phyloP scores from a whole-genome alignment of 1,139 yeast genomes.

The Hansenula lynferdii region DNA sequence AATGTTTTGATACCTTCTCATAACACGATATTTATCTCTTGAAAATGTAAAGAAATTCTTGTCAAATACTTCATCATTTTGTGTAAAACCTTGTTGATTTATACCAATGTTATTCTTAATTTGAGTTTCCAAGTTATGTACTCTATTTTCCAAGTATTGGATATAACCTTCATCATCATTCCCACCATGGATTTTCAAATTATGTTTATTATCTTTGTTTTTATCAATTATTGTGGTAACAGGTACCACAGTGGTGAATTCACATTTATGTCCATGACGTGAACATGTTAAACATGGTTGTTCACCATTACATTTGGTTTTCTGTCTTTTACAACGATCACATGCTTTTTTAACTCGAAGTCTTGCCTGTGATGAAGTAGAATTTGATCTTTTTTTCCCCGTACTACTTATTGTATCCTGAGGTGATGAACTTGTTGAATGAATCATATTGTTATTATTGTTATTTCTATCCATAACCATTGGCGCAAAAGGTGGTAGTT shows the following conservation, averaged over 20 bases:
- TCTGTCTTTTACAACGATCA: conserved; percentile 54
- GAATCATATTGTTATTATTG: not conserved
- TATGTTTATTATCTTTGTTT: conserved; percentile 2
- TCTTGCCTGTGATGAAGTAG: too few relatives aligned
- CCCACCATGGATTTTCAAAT: conserved; percentile 1
- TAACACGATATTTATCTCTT: conserved; percentile 43
- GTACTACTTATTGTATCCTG: too few relatives aligned
- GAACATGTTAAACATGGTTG: conserved; percentile 50
- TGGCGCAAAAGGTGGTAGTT: conserved; percentile 9
- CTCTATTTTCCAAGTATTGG: conserved; percentile 10
- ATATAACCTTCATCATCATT: conserved; percentile 5
- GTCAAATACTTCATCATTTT: conserved; percentile 9
- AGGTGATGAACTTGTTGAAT: not conserved
- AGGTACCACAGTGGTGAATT: conserved; percentile 14
- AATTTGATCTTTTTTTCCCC: too few relatives aligned
- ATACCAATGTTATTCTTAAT: not conserved
- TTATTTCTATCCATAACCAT: conserved; percentile 3
- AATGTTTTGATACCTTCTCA: conserved; percentile 45
- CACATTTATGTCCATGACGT: conserved; percentile 40
- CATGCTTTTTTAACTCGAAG: conserved; percentile 56
- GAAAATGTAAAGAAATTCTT: conserved; percentile 21
- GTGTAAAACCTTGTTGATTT: not conserved
- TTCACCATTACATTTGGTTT: conserved; percentile 58
- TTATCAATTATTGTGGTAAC: conserved; percentile 1
- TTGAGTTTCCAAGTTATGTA: conserved; percentile 8